A percentile compares a stretch with the other conserved stretches of the same genome.
Conservation (phyloP, 257 asterid genomes). For the Scutellaria minor region DNA sequence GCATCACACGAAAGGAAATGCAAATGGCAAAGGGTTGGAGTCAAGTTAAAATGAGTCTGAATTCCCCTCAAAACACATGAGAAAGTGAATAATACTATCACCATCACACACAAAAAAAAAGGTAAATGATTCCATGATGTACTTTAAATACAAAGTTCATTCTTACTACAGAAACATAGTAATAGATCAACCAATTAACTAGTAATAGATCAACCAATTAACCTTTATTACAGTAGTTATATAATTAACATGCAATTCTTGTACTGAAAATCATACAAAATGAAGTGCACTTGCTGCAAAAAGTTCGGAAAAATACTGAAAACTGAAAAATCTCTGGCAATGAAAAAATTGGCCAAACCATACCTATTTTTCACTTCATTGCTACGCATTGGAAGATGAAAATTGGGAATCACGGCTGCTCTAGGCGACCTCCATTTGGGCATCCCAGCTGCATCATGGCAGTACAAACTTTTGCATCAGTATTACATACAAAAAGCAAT, state of each 20-base stretch:
- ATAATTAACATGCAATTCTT: conserved; percentile 16
- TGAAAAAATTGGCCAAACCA: neutral
- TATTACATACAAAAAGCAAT: neutral
- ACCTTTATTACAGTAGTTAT: neutral
- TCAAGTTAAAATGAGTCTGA: conserved; percentile 13
- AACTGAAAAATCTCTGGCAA: neutral
- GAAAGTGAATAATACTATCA: neutral
- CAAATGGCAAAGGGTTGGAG: conserved; percentile 5
- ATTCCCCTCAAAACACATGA: conserved; percentile 7
- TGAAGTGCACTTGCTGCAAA: neutral
- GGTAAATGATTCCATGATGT: conserved; percentile 4
- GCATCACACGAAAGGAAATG: neutral
- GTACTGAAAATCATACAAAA: conserved; percentile 8
- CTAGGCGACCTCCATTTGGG: conserved; percentile 67
- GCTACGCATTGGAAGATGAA: conserved; percentile 96
- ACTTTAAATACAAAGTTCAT: neutral
- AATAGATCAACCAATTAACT: conserved; percentile 1
- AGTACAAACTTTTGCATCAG: conserved; percentile 31
- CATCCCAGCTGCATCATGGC: conserved; percentile 49
- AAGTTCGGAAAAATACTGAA: neutral
- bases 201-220: conserved; percentile 4
- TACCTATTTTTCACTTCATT: conserved; percentile 85
- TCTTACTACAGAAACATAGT: conserved; percentile 2
- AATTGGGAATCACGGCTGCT: conserved; percentile 72
- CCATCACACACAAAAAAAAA: neutral